A percentile compares a stretch with the other conserved stretches of the same genome.
Evolutionary conservation across 2,329 filamentous ascomycete genomes (phyloP).

Genomic region (Aspergillus sp.): DNA sequence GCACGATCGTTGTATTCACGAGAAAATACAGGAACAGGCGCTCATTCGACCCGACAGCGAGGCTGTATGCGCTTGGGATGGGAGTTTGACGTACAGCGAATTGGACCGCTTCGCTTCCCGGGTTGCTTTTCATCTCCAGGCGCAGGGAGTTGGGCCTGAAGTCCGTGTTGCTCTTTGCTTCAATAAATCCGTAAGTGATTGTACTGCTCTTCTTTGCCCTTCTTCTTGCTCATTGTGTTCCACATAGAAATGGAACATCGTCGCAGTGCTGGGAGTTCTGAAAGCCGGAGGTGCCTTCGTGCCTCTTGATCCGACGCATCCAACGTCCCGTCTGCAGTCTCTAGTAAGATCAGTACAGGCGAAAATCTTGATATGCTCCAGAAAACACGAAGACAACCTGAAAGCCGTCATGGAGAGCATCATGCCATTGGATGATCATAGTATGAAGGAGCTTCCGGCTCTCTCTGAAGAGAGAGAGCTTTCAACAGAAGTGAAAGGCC

Average conservation of each 20-base stretch:
- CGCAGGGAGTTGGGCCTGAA: constrained; percentile 42
- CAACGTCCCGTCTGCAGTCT: constrained; percentile 35
- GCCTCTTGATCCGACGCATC: constrained; percentile 41
- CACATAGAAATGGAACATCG: constrained; percentile 41
- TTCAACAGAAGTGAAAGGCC: constrained; percentile 27
- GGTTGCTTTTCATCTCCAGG: constrained; percentile 37
- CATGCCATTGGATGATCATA: constrained; percentile 28
- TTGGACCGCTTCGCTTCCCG: constrained; percentile 39
- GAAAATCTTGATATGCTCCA: constrained; percentile 34
- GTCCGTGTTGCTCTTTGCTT: constrained; percentile 40
- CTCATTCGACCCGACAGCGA: constrained; percentile 33
- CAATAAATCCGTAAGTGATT: constrained; percentile 42
- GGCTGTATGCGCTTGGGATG: constrained; percentile 42
- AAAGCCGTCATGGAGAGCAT: constrained; percentile 23
- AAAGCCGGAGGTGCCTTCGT: constrained; percentile 46
- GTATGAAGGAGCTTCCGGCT: constrained; percentile 23
- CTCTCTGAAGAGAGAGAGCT: constrained; percentile 13
- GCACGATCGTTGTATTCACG: constrained; percentile 41
- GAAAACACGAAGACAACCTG: constrained; percentile 22
- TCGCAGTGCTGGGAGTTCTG: constrained; percentile 42
- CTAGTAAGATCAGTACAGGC: constrained; percentile 35
- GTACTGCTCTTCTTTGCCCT: not conserved
- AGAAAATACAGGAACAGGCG: constrained; percentile 38
- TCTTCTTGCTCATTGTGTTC: not conserved
- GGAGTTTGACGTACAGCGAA: constrained; percentile 37